Evolutionary conservation across 2,329 filamentous ascomycete genomes (phyloP).

Genomic region (Allantophomopsis cytisporea): DNA sequence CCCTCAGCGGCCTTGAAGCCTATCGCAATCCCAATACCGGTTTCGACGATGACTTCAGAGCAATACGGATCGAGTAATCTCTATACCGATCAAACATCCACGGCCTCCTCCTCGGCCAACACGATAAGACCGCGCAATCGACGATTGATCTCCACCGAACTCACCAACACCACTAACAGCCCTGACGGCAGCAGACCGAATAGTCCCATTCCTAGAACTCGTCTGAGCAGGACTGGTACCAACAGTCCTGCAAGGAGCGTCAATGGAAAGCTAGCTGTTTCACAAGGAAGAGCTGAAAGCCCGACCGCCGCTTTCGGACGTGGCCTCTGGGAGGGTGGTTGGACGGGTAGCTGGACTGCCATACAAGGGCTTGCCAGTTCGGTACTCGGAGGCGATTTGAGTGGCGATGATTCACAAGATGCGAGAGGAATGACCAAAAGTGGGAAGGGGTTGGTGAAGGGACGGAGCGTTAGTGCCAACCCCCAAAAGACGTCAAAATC

Average conservation of each 20-base stretch:
- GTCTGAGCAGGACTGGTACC: slow-evolving; percentile 13
- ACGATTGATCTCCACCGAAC: slow-evolving; percentile 14
- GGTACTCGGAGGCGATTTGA: slow-evolving; percentile 14
- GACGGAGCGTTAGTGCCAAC: slow-evolving; percentile 1
- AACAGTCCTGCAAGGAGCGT: neutral
- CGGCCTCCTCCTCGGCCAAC: no score
- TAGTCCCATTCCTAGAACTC: slow-evolving; percentile 33
- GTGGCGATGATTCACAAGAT: neutral
- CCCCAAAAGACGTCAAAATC: slow-evolving; percentile 5
- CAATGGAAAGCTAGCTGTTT: slow-evolving; percentile 5
- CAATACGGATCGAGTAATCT: no score
- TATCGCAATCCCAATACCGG: no score
- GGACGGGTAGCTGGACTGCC: slow-evolving; percentile 16
- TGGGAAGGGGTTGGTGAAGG: slow-evolving; percentile 4
- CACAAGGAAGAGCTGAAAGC: slow-evolving; percentile 2
- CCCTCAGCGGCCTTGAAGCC: neutral
- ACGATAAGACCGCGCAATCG: slow-evolving; percentile 6
- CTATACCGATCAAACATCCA: no score
- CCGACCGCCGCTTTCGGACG: slow-evolving; percentile 7
- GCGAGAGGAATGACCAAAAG: slow-evolving; percentile 1
- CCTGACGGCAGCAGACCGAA: slow-evolving; percentile 27
- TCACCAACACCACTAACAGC: slow-evolving; percentile 17
- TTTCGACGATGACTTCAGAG: no score
- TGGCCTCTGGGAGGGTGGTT: slow-evolving; percentile 9
- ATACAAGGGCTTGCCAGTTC: slow-evolving; percentile 18